phyloP scores from a whole-genome alignment of 805 yeast species.

The Yamadazyma philogaea region DNA sequence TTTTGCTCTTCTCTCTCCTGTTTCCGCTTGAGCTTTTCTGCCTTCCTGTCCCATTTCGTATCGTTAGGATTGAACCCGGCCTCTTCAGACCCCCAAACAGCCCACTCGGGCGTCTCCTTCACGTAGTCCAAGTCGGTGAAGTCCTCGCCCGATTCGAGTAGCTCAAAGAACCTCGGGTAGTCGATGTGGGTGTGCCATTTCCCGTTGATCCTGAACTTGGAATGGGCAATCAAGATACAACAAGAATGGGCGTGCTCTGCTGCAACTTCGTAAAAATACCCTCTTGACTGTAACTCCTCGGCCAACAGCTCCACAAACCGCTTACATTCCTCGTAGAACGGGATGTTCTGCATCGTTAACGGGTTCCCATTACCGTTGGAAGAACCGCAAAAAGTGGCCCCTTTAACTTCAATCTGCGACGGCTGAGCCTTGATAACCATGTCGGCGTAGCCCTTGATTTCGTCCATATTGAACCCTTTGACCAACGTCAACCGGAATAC shows the following conservation, averaged over 20 bases:
- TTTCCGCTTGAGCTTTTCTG: slow-evolving; percentile 52
- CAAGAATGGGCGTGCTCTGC: slow-evolving; percentile 96
- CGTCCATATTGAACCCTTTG: slow-evolving; percentile 87
- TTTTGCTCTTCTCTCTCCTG: slow-evolving; percentile 31
- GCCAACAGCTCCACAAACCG: slow-evolving; percentile 65
- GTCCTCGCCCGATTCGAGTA: slow-evolving; percentile 60
- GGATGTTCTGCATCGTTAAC: slow-evolving; percentile 91
- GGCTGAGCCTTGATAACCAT: slow-evolving; percentile 80
- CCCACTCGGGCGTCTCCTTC: slow-evolving; percentile 85
- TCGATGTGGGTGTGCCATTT: slow-evolving; percentile 90
- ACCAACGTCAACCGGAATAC: slow-evolving; percentile 88
- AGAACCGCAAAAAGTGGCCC: slow-evolving; percentile 94
- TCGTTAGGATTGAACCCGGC: slow-evolving; percentile 93
- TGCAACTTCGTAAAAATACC: slow-evolving; percentile 75
- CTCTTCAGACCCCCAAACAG: slow-evolving; percentile 77
- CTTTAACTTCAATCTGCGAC: slow-evolving; percentile 86
- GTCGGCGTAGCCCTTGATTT: slow-evolving; percentile 78
- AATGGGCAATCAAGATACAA: slow-evolving; percentile 80
- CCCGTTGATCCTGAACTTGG: slow-evolving; percentile 63
- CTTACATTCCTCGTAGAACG: slow-evolving; percentile 88
- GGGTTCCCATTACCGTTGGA: slow-evolving; percentile 82
- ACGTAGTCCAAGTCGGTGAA: slow-evolving; percentile 81
- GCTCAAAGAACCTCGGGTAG: slow-evolving; percentile 69
- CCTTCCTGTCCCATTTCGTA: slow-evolving; percentile 61
- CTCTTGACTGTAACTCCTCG: slow-evolving; percentile 60